Evolutionary conservation across 345 rosid genomes (phyloP).

Genomic region (Geranium brycei): DNA sequence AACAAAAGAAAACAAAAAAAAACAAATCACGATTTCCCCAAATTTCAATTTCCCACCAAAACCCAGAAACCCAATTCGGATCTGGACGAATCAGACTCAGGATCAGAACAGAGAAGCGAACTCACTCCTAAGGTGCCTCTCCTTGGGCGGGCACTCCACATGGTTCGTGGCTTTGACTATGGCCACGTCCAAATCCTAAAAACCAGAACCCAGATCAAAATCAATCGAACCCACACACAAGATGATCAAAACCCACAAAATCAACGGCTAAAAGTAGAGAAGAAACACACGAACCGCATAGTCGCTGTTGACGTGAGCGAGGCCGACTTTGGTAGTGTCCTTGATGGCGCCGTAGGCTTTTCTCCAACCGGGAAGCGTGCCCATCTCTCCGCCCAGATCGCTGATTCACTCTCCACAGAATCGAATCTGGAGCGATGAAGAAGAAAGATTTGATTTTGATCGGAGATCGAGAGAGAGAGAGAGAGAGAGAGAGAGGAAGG

Average conservation of each 20-base stretch:
- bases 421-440: neutral
- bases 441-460: no score
- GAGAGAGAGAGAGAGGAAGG: neutral
- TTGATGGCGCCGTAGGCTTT: conserved; percentile 94
- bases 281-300: conserved; percentile 45
- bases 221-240: neutral
- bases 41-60: neutral
- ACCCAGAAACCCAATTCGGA: conserved; percentile 12
- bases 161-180: conserved; percentile 94
- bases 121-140: conserved; percentile 83
- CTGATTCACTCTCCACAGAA: neutral
- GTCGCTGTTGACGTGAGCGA: conserved; percentile 97
- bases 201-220: neutral
- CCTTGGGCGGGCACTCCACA: conserved; percentile 97
- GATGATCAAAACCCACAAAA: neutral
- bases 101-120: neutral
- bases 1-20: neutral
- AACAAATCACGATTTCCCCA: neutral
- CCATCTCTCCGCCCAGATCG: conserved; percentile 56
- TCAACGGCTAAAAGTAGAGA: neutral
- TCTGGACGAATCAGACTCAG: conserved; percentile 1
- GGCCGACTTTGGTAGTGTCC: conserved; percentile 97
- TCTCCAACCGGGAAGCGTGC: conserved; percentile 90
- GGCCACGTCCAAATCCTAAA: conserved; percentile 97
- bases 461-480: neutral